Percentiles rank a stretch among this genome's conserved stretches.
Conservation (phyloP, 2,329 filamentous ascomycete genomes). For the Ceratocystis lukuohia region DNA sequence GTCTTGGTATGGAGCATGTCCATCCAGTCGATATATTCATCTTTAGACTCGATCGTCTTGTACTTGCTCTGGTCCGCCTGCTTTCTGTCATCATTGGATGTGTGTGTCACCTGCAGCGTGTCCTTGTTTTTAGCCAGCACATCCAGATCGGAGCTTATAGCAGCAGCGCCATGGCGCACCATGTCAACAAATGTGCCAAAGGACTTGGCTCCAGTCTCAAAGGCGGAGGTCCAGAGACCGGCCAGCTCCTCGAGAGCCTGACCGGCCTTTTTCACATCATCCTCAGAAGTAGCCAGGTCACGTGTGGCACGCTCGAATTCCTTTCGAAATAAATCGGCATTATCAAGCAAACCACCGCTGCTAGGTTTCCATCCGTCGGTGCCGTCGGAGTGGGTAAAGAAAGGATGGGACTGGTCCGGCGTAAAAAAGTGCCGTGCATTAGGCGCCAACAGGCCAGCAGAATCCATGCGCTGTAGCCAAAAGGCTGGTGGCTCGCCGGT, state of each 20-base stretch:
- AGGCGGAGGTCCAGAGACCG: slow-evolving; percentile 24
- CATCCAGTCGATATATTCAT: slow-evolving; percentile 32
- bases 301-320: slow-evolving; percentile 23
- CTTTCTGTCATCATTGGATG: not conserved
- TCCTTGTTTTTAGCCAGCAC: slow-evolving; percentile 13
- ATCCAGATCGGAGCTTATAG: slow-evolving; percentile 16
- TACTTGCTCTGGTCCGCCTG: slow-evolving; percentile 21
- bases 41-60: slow-evolving; percentile 28
- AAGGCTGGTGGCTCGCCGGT: slow-evolving; percentile 29
- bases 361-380: not conserved
- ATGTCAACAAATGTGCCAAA: slow-evolving; percentile 31
- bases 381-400: not conserved
- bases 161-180: slow-evolving; percentile 23
- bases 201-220: slow-evolving; percentile 29
- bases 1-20: slow-evolving; percentile 33
- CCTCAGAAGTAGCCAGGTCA: slow-evolving; percentile 19
- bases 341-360: slow-evolving; percentile 20
- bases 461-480: slow-evolving; percentile 31
- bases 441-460: slow-evolving; percentile 29
- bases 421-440: slow-evolving; percentile 21
- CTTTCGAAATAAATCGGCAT: slow-evolving; percentile 25
- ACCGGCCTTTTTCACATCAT: slow-evolving; percentile 24
- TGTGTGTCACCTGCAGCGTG: not conserved
- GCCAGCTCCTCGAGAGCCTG: slow-evolving; percentile 18
- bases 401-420: slow-evolving; percentile 10